A percentile compares a stretch with the other conserved stretches of the same genome.
These are phyloP conservation scores for Podaxis sp. DNA, from an alignment of 768 basidiomycete genomes.

Conservation along the genomic window DNA sequence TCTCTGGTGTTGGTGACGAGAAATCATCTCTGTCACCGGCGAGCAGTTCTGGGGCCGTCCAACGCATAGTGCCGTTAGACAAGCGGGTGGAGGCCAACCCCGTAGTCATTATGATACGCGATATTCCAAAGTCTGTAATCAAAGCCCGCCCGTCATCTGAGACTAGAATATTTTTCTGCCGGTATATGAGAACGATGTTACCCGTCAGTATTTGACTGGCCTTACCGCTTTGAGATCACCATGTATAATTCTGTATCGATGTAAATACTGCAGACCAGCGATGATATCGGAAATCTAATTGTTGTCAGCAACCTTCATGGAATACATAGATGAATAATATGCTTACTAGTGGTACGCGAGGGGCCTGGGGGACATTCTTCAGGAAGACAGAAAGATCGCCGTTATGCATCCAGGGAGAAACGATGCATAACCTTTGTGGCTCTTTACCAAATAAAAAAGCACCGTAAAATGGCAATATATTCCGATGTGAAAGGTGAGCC, in stretches of 20 bases:
- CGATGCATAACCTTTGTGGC: neutral
- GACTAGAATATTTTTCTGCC: neutral
- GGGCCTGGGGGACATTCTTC: neutral
- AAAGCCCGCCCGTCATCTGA: neutral
- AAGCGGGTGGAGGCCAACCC: neutral
- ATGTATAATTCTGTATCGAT: neutral
- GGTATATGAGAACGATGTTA: neutral
- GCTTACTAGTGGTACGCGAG: neutral
- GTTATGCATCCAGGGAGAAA: neutral
- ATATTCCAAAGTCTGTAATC: neutral
- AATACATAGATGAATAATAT: neutral
- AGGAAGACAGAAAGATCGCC: neutral
- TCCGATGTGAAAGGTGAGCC: neutral
- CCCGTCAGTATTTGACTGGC: neutral
- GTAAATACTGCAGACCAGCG: neutral
- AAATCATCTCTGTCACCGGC: neutral
- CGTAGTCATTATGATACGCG: neutral
- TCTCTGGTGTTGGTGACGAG: neutral
- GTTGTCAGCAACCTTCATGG: neutral
- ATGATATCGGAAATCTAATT: neutral
- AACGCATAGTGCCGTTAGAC: neutral
- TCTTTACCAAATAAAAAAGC: neutral
- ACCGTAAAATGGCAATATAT: neutral
- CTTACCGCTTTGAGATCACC: neutral
- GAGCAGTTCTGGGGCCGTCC: neutral